A percentile compares a stretch with the other conserved stretches of the same genome.
Conservation (phyloP, 192 early-diverging fungal genomes). For the Podochytrium sp. region DNA sequence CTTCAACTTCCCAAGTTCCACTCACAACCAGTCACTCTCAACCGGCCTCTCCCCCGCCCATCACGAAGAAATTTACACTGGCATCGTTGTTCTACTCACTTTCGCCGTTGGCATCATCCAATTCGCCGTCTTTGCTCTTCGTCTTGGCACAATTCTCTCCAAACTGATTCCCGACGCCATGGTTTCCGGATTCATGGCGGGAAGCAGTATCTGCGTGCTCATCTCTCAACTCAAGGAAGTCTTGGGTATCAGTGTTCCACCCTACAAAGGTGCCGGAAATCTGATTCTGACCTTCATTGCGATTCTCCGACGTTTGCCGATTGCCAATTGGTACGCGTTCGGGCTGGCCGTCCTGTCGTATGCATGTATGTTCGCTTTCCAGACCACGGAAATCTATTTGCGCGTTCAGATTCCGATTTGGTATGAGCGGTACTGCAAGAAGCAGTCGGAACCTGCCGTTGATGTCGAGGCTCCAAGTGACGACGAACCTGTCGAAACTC, state of each 20-base stretch:
- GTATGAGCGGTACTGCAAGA: not conserved
- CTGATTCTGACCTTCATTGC: constrained; percentile 8
- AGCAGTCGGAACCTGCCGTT: no score
- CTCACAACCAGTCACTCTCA: not conserved
- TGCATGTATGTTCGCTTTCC: not conserved
- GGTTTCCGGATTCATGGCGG: constrained; percentile 25
- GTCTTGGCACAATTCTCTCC: not conserved
- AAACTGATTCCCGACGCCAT: constrained; percentile 11
- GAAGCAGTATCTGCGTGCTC: not conserved
- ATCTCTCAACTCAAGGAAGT: constrained; percentile 24
- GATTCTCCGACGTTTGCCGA: not conserved
- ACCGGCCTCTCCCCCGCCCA: not conserved
- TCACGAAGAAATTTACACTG: not conserved
- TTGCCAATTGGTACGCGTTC: not conserved
- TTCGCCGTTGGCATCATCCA: constrained; percentile 13
- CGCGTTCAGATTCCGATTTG: not conserved
- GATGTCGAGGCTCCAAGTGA: no score
- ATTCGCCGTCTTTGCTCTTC: not conserved
- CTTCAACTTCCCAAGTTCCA: not conserved
- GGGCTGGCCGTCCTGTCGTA: not conserved
- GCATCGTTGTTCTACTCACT: constrained; percentile 13
- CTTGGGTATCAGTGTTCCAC: constrained; percentile 10
- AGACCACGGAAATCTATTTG: not conserved
- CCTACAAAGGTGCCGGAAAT: constrained; percentile 2
- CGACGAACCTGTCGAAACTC: no score